These are phyloP conservation scores for Thelonectria blattea DNA, from an alignment of 2,329 filamentous ascomycete genomes.

Conservation along the genomic window DNA sequence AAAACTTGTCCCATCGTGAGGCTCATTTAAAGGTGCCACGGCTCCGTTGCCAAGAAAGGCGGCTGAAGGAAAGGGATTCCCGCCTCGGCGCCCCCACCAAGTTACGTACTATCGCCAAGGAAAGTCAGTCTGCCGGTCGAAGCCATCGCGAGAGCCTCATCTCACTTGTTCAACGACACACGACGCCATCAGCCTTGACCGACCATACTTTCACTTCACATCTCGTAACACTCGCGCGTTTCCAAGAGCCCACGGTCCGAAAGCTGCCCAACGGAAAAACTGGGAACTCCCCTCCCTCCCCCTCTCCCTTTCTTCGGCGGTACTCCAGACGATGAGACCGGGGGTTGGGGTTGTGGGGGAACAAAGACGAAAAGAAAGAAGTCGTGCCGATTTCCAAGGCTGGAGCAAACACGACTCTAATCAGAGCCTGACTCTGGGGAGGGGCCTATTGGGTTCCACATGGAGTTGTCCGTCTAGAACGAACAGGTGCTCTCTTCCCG, in stretches of 20 bases:
- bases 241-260: not conserved
- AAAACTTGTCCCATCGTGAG: not conserved
- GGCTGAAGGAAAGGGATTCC: not conserved
- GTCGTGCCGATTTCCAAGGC: not conserved
- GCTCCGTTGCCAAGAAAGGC: slow-evolving; percentile 2
- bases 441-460: not conserved
- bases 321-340: not conserved
- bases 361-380: too few relatives aligned
- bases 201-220: not conserved
- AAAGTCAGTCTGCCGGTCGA: not conserved
- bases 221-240: not conserved
- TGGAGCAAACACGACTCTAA: not conserved
- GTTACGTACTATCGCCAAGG: not conserved
- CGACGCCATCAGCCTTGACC: too few relatives aligned
- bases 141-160: too few relatives aligned
- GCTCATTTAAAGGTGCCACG: not conserved
- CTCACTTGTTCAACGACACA: too few relatives aligned
- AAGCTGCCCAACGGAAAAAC: not conserved
- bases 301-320: not conserved
- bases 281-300: not conserved
- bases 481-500: not conserved
- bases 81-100: not conserved
- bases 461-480: not conserved
- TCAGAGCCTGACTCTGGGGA: not conserved
- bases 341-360: slow-evolving; percentile 7